Evolutionary conservation across 2,329 filamentous ascomycete species (phyloP), one percentile per base, ranked within the genome.

Genomic region (Eutypa lata): DNA sequence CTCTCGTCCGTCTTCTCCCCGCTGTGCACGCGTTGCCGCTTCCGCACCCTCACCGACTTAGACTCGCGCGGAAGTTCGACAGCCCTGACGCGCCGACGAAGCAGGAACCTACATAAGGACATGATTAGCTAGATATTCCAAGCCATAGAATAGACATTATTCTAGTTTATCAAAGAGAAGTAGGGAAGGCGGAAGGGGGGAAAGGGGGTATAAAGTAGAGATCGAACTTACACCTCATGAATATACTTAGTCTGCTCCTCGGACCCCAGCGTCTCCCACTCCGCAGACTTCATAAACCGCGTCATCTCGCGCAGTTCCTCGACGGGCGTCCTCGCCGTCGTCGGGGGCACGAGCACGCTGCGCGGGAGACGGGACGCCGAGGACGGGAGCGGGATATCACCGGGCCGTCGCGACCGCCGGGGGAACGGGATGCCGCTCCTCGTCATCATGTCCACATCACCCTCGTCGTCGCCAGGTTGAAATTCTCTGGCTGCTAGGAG

Each of bases 211-310:
- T 7, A 38, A 38, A 38, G n/a, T 14, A 38, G 35, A 18, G 14
- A n/a, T 28, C 24, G 14, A 3, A 48, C 57, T 11, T 55, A 58
- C 57, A 58, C 50, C 28, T 19, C 53, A 31, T 13, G 54, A 19
- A 53, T 19, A 31, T 37, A 33, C 7, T 52, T 47, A n/a, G 28
- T 21, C 43, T 57, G 44, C 53, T 57, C 54, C 37, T 52, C 52
- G 13, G 38, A 26, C 21, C 38, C 19, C 21, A 48, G 22, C 21
- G 38, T 28, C n/a, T 46, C 37, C 47, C 49, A 50, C 43, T 51
- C 52, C 1, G 49, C 6, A 2, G 44, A 45, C 45, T 52, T 48
- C 3, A n/a, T 47, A 31, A 47, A 26, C 3, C 10, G 26, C 21
- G 33, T 31, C 16, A 44, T 45, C 11, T 35, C 35, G 7, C 38